Evolutionary conservation across 495 filamentous ascomycete species (phyloP), one percentile per base, ranked within the genome.

Genomic region (Bryoglossum gracile): DNA sequence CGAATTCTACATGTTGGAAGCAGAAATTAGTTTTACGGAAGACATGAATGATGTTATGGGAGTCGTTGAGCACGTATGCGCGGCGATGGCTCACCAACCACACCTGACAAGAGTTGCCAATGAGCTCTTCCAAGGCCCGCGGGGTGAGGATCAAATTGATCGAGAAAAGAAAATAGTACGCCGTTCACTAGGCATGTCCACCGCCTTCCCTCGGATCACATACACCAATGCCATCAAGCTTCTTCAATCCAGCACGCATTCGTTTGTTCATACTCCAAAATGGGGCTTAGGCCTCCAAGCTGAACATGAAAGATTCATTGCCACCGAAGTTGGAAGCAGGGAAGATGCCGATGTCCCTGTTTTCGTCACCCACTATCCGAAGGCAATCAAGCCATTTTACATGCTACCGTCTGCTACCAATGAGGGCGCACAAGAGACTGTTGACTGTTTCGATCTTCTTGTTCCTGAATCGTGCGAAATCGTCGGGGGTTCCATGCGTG

Each of bases 1-100:
- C 69, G 92, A 98, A 58, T 98, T 98, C 64, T 97, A 96, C 67
- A 98, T 98, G 92, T 77, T 98, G 1, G 92, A 98, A 66, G 89
- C 81, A 6, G 92, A 98, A 65, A 67, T 86, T 43, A 81, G 76
- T 62, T 95, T 94, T 62, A 80, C 83, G 43, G 70, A 86, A 23
- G 71, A 80, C 39, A 64, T 95, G 17, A 66, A 71, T 34, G 68
- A 71, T 8, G 72, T 98, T 48, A 89, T 95, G 71, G 70, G 81
- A 49, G 60, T 92, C 8, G 75, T 86, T n/a, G 87, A 97, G 64
- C 66, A 81, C 49, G 78, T 92, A 71, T 72, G 94, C 21, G 75
- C 78, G 16, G 67, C 76, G 48, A 59, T 94, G 26, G 78, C 73
- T 0, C 64, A 62, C 40, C 68, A 65, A 21, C 66, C 85, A 37